Base-by-base conservation (phyloP, 495 filamentous ascomycete species). In the Xylaria cubensis region DNA sequence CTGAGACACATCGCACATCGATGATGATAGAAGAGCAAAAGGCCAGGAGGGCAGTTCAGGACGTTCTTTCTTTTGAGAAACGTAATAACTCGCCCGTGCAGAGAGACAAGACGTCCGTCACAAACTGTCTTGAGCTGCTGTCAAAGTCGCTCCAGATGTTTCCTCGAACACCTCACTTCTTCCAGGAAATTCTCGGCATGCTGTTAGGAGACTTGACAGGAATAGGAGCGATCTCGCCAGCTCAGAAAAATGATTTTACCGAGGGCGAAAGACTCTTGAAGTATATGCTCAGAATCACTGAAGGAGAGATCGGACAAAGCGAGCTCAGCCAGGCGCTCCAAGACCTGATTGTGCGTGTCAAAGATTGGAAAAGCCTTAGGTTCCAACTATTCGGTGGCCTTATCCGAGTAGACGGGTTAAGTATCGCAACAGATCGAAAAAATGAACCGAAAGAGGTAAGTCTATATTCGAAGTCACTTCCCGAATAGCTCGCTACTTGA, bases 151-250 rank as follows among this genome's bases (percentile, higher is more conserved):
- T 15, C n/a, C 12, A n/a, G 3, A 42, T 41, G n/a, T 42, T 39
- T 44, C 8, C 36, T 41, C 59, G n/a, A 4, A 6, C 34, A 15
- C n/a, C 36, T 12, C 36, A 42, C 1, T 63, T 63, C 19, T 63
- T 63, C n/a, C 59, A 63, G n/a, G 59, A 63, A 24, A 63, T 63
- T 12, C 4, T 63, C 5, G 36, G 6, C 32, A 63, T 63, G 1
- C 59, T 41, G 36, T n/a, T 12, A 42, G 59, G 36, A 41, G 59
- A 41, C 9, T 24, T 7, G 6, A 7, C 36, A 56, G 36, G 32
- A 0, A 63, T 21, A 9, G 59, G 24, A 7, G 21, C 29, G 26
- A 63, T 63, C 59, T 63, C 19, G 1, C 36, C 36, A n/a, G 36
- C 36, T 8, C 36, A 63, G 36, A 63, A 63, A 26, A 6, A 41